Evolutionary conservation across 257 asterid genomes (phyloP).

Genomic region (Mentha longifolia): DNA sequence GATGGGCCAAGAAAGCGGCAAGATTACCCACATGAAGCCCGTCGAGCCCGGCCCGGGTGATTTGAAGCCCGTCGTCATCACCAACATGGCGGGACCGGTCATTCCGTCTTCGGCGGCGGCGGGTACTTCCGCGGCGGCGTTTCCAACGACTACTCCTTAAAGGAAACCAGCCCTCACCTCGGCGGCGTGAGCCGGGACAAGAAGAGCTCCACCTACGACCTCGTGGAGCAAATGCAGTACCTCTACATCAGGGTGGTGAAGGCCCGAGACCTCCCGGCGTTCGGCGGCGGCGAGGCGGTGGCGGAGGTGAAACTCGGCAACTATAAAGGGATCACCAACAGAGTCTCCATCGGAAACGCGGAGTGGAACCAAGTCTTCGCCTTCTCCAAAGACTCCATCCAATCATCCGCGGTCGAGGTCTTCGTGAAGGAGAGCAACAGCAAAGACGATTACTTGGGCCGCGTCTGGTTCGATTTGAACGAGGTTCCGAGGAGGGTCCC

Average conservation of each 20-base stretch:
- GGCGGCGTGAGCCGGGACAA: slow-evolving; percentile 61
- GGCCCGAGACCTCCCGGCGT: neutral
- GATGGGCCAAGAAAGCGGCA: slow-evolving; percentile 39
- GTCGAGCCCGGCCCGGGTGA: slow-evolving; percentile 59
- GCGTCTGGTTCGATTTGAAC: slow-evolving; percentile 1
- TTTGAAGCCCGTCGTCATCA: slow-evolving; percentile 69
- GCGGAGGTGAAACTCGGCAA: slow-evolving; percentile 20
- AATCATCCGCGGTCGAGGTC: neutral
- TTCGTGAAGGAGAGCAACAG: neutral
- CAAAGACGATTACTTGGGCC: neutral
- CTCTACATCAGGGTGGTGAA: slow-evolving; percentile 10
- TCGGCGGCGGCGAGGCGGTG: slow-evolving; percentile 10
- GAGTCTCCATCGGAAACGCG: neutral
- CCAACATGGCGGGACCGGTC: slow-evolving; percentile 53
- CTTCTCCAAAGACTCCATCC: neutral
- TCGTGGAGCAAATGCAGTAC: slow-evolving; percentile 15
- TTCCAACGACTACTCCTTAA: slow-evolving; percentile 58
- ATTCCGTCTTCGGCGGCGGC: slow-evolving; percentile 39
- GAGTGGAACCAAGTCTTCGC: slow-evolving; percentile 12
- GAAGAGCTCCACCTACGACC: slow-evolving; percentile 55
- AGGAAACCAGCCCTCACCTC: slow-evolving; percentile 81
- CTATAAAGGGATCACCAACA: neutral
- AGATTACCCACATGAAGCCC: slow-evolving; percentile 49
- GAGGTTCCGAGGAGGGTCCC: slow-evolving; percentile 9
- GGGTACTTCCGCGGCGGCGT: slow-evolving; percentile 43